phyloP scores from a whole-genome alignment of 2,329 filamentous ascomycete genomes.

The Arthrobotrys iridis region DNA sequence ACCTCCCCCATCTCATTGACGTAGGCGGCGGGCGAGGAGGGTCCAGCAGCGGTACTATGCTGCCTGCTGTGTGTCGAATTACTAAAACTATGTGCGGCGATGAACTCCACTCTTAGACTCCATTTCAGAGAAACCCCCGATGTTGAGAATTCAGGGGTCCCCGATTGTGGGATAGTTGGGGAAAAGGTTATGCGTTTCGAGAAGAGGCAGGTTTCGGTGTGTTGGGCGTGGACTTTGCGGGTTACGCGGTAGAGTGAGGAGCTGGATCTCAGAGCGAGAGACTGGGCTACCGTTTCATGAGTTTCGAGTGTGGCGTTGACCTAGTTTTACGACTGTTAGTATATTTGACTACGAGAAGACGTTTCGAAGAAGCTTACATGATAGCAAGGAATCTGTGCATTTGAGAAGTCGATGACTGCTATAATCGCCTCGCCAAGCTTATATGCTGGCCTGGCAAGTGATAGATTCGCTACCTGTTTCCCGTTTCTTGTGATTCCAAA shows the following conservation, averaged over 20 bases:
- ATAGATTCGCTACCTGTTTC: slow-evolving; percentile 88
- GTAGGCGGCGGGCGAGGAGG: slow-evolving; percentile 59
- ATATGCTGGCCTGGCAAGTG: slow-evolving; percentile 87
- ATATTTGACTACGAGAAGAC: neutral
- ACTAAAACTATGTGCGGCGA: slow-evolving; percentile 72
- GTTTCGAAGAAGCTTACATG: slow-evolving; percentile 67
- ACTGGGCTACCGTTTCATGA: slow-evolving; percentile 80
- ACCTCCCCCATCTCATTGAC: slow-evolving; percentile 58
- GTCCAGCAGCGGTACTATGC: slow-evolving; percentile 57
- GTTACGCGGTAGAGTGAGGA: slow-evolving; percentile 88
- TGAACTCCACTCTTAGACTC: slow-evolving; percentile 91
- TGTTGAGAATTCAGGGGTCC: slow-evolving; percentile 91
- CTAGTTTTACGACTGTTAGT: slow-evolving; percentile 25
- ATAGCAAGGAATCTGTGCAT: slow-evolving; percentile 82
- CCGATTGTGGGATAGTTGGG: slow-evolving; percentile 81
- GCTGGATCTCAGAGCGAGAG: slow-evolving; percentile 82
- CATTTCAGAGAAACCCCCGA: slow-evolving; percentile 87
- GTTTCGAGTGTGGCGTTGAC: slow-evolving; percentile 82
- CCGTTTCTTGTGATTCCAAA: slow-evolving; percentile 95
- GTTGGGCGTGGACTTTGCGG: slow-evolving; percentile 78
- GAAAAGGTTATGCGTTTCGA: slow-evolving; percentile 81
- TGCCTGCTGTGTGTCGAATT: slow-evolving; percentile 54
- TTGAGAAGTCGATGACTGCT: slow-evolving; percentile 82
- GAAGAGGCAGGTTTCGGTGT: slow-evolving; percentile 84
- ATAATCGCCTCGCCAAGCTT: slow-evolving; percentile 87